Base-by-base conservation (phyloP, 345 rosid genomes). In the Brassica incana region DNA sequence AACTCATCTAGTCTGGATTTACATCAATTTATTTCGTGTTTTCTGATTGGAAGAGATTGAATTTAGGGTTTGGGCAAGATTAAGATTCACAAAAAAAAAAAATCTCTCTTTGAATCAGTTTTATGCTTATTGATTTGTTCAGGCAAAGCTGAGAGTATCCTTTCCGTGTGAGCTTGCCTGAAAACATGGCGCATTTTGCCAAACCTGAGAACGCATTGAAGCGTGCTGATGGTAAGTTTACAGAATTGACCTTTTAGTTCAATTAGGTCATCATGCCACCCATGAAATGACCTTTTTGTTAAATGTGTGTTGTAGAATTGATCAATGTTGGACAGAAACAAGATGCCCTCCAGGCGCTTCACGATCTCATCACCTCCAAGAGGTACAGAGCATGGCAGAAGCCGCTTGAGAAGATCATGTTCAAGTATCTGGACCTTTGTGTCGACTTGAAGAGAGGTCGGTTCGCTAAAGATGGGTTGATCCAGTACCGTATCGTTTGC, bases 251-350 rank as follows among this genome's bases (percentile, higher is more conserved):
- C 18, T n/a, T 14, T 50, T n/a, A 50, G 58, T 52, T 52, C 20
- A 5, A 52, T 50, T 50, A 16, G 2, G 7, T 50, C 56, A 14
- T 52, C 15, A 48, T 9, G 50, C 50, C 54, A 14, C 58, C 58
- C 58, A n/a, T 52, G 20, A 52, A 48, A 52, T n/a, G 20, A 52
- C 58, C 0, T 52, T n/a, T 52, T 68, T 14, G 7, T 15, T 50
- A 5, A 25, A 59, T 5, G 52, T 7, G 59, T 29, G 58, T 81
- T 84, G 77, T 81, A 95, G 98, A 94, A 75, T 65, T 96, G 83
- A 93, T 96, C 75, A 93, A 92, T 80, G 98, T 96, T 64, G 98
- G 99, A 60, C 99, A 96, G 85, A 96, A 93, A 85, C 97, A 89
- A 84, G 99, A 91, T 83, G 99, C 99, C 0, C 77, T 96, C 56